These are phyloP conservation scores for Hydrangea macrophylla DNA, from an alignment of 148 eudicot genomes.

Conservation along the genomic window DNA sequence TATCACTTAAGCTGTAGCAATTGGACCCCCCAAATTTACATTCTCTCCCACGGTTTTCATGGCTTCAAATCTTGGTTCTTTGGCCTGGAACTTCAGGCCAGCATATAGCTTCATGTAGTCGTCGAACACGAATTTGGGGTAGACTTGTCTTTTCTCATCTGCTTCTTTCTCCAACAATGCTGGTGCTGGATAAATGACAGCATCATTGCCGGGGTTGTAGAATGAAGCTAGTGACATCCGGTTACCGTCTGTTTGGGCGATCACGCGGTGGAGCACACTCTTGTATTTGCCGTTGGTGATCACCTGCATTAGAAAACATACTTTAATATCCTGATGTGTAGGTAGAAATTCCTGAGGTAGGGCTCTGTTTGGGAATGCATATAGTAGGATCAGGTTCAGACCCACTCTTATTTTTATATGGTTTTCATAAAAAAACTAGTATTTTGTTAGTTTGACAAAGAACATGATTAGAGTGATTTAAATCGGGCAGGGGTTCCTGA, in stretches of 20 bases:
- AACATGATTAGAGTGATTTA: too few relatives aligned
- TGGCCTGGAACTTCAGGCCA: constrained; percentile 53
- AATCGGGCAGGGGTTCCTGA: too few relatives aligned
- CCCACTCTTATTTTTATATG: too few relatives aligned
- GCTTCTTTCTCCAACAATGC: constrained; percentile 31
- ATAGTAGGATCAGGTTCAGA: too few relatives aligned
- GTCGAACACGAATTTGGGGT: constrained; percentile 53
- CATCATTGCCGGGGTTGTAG: constrained; percentile 55
- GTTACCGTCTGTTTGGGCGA: constrained; percentile 45
- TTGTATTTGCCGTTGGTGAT: constrained; percentile 57
- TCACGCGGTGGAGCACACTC: constrained; percentile 48
- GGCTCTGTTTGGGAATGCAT: too few relatives aligned
- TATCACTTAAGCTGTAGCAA: constrained; percentile 29
- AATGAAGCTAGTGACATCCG: constrained; percentile 58
- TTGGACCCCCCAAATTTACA: constrained; percentile 26
- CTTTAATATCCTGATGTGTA: not conserved
- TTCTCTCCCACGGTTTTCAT: constrained; percentile 47
- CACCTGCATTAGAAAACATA: constrained; percentile 27
- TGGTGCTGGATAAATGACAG: constrained; percentile 52
- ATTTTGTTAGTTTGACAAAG: too few relatives aligned
- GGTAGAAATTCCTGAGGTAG: not conserved
- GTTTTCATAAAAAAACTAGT: too few relatives aligned
- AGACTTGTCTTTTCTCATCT: constrained; percentile 26
- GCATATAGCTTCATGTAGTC: constrained; percentile 60
- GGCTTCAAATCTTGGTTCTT: constrained; percentile 73